Conservation (phyloP, 2,329 filamentous ascomycete species). For the Colletotrichum truncatum region DNA sequence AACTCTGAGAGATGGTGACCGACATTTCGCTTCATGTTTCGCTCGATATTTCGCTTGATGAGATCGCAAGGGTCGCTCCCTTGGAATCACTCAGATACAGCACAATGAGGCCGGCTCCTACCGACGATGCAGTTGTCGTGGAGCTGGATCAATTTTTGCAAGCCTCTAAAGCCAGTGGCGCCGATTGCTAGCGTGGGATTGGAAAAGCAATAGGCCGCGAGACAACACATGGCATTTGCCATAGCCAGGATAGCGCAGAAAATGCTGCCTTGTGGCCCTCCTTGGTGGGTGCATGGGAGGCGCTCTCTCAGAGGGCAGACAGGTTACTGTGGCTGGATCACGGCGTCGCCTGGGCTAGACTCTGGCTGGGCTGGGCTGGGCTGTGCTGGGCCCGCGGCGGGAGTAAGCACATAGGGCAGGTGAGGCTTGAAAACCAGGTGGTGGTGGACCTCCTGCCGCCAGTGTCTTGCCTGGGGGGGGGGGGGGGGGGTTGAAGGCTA, state of each 20-base stretch:
- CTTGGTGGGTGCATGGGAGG: background rate
- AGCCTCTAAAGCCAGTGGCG: slow-evolving; percentile 21
- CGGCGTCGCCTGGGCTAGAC: slow-evolving; percentile 6
- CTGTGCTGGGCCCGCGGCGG: background rate
- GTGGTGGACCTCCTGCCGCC: background rate
- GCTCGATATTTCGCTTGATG: slow-evolving; percentile 8
- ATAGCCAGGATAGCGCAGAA: too few species aligned
- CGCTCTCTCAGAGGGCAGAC: background rate
- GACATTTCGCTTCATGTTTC: slow-evolving; percentile 9
- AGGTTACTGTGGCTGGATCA: slow-evolving; percentile 12
- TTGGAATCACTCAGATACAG: background rate
- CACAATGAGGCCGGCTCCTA: background rate
- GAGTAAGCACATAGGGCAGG: slow-evolving; percentile 7
- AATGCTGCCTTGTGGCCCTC: background rate
- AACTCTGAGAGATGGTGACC: background rate
- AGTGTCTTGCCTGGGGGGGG: background rate
- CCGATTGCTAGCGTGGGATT: slow-evolving; percentile 14
- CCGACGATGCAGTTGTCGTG: background rate
- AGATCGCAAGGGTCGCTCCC: slow-evolving; percentile 2
- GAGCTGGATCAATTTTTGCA: slow-evolving; percentile 1
- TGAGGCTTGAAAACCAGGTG: slow-evolving; percentile 1
- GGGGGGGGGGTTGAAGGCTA: background rate
- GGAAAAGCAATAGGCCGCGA: slow-evolving; percentile 19
- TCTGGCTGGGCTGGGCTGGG: slow-evolving; percentile 7
- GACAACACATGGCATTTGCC: slow-evolving; percentile 9